Base-by-base conservation (phyloP, 495 filamentous ascomycete genomes). In the Penicillium crystallinum region DNA sequence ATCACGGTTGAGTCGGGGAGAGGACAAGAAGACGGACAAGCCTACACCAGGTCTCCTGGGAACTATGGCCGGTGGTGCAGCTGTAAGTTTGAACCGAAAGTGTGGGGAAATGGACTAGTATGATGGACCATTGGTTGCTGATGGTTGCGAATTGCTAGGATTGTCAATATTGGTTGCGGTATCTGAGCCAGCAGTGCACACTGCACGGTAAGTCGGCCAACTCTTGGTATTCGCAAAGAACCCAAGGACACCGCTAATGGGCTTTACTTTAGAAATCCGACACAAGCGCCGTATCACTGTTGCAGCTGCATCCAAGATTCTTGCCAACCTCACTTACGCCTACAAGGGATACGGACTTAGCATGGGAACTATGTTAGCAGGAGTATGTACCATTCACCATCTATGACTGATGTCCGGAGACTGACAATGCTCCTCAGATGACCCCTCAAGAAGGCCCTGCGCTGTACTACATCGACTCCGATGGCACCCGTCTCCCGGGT, bases 331-430 rank as follows among this genome's bases (percentile, higher is more conserved):
- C 57, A 90, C 96, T 61, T 98, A 97, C 79, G 81, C 83, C 52
- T 98, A 98, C 82, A 98, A 98, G 76, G 91, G 91, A 62, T 92
- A 91, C 85, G 93, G 93, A 25, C 73, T 98, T 59, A 91, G 87
- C 62, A 97, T 98, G 93, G 93, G 93, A 50, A 98, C 93, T 52
- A 98, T 98, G 93, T 92, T 92, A 75, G 90, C 92, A 55, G 93
- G 93, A 59, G 95, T 98, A 68, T 39, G 72, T 69, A 9, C 17
- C 11, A 15, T 22, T 4, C 19, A 41, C 40, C 1, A 14, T 10
- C 12, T 33, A 25, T 25, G 25, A 9, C 14, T 11, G n/a, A 15
- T 11, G 1, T 18, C 23, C 17, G 1, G 39, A 48, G 5, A 30
- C 43, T 55, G 39, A 55, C 30, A 41, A 43, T 48, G 14, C 36